Base-by-base conservation (phyloP, 257 asterid species). In the Plantago major region DNA sequence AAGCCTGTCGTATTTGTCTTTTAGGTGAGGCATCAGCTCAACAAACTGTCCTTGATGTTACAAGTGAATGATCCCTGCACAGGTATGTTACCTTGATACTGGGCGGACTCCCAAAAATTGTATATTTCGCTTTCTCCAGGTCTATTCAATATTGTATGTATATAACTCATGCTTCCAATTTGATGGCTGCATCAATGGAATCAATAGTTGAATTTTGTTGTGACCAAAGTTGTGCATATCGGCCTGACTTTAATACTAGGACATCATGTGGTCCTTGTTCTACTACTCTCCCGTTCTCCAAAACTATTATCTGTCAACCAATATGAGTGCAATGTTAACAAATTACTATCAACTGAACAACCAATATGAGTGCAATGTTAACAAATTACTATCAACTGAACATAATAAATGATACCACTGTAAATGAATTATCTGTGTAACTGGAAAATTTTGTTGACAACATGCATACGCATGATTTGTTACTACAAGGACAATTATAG, bases 201-300 rank as follows among this genome's bases (percentile, higher is more conserved):
- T 93, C 99, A 15, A 93, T 76, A 1, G 88, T 82, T 46, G 87
- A 82, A 60, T 83, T 93, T 71, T 93, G 99, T 71, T 89, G 95
- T 43, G 88, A 59, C 99, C 99, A 93, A 26, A 93, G 96, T 76
- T 89, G 99, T 5, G 96, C 78, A 63, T 93, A 93, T 79, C 99
- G 74, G 62, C 96, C 97, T 9, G 82, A 62, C 66, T 79, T 85
- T 11, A 88, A 78, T 69, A 93, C 66, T 12, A 93, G 94, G 66
- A 79, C 84, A 12, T 93, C 99, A 46, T 93, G 99, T 10, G 97
- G 74, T 47, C 97, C 99, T 74, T 93, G 99, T 76, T 93, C 99
- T 54, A 87, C 89, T 17, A 93, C 99, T 72, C 81, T 76, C 49
- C 99, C 99, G 30, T 79, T 80, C 81, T 93, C 99, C 85, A 93